Base-by-base conservation (phyloP, 1,284 basidiomycete genomes). In the Fomes fomentarius region DNA sequence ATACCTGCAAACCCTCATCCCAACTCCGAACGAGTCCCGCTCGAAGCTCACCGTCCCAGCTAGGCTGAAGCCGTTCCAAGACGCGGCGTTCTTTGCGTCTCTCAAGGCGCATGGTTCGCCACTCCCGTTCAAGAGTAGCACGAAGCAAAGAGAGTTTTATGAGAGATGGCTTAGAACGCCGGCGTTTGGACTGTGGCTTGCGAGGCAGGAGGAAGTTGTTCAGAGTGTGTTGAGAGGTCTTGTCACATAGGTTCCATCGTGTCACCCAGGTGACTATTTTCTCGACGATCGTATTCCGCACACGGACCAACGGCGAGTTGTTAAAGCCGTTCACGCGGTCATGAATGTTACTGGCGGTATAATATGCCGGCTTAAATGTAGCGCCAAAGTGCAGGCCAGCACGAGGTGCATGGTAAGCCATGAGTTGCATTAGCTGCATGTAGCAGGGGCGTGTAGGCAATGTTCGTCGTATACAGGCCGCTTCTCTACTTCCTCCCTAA, bases 1-100 rank as follows among this genome's bases (percentile, higher is more conserved):
- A 57, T 98, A 98, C 76, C 87, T 98, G 44, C 91, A 94, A 58
- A 93, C 91, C 0, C 82, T 96, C 50, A 91, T 96, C 64, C 93
- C 93, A 24, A 78, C 83, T 14, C 85, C 84, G 2, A 68, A 74
- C 39, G 66, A 69, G 47, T 61, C 65, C 1, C 58, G 60, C 2
- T 56, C 57, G 26, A 50, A 48, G 15, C 51, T 61, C 31, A 10
- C 42, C 38, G 34, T 15, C 44, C 44, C 28, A 37, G 61, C 45
- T n/a, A 77, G 81, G 15, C 74, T 94, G 54, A 89, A 87, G 62
- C 84, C 92, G 0, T 99, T 98, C 73, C 93, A 85, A 63, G 76
- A 84, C 28, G 76, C 78, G 2, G 80, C 86, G 45, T 98, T 98
- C 71, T 81, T 98, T 41, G 77, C 83, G 6, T 95, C 91, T 8